Conservation (phyloP, 208 protist species). For the Trypanosoma caninum region DNA sequence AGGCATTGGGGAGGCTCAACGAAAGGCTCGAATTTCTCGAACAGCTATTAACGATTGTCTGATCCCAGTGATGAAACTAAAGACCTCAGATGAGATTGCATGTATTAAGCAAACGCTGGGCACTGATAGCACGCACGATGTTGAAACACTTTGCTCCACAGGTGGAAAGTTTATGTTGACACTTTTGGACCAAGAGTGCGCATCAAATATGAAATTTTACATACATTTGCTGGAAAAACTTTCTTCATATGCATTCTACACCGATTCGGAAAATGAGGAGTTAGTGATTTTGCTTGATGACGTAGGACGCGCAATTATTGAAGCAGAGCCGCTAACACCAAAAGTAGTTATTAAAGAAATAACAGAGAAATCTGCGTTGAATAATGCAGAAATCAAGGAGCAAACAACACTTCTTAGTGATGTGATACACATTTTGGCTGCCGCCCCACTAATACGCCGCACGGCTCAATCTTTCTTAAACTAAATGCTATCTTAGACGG, state of each 20-base stretch:
- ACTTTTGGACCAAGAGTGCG: constrained; percentile 72
- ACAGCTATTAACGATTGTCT: constrained; percentile 64
- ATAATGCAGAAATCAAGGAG: background rate
- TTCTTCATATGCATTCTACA: constrained; percentile 25
- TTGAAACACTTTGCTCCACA: constrained; percentile 33
- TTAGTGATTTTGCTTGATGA: constrained; percentile 42
- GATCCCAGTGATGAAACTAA: constrained; percentile 60
- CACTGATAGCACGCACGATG: constrained; percentile 61
- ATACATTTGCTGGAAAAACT: constrained; percentile 41
- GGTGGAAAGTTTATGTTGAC: constrained; percentile 59
- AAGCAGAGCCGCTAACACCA: constrained; percentile 66
- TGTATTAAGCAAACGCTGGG: constrained; percentile 52
- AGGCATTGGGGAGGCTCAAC: constrained; percentile 49
- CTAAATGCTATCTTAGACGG: constrained; percentile 18
- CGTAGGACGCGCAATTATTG: constrained; percentile 43
- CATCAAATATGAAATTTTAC: constrained; percentile 51
- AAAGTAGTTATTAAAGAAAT: constrained; percentile 66
- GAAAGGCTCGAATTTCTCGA: constrained; percentile 58
- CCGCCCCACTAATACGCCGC: constrained; percentile 60
- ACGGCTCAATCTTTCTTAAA: constrained; percentile 24
- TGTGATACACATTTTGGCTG: constrained; percentile 42
- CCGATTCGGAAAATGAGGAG: constrained; percentile 24
- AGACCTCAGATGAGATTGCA: constrained; percentile 38
- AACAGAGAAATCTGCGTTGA: constrained; percentile 38
- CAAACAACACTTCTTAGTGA: constrained; percentile 49